Percentiles rank a stretch among this genome's conserved stretches.
These are phyloP conservation scores for Geoglossum cookeanum DNA, from an alignment of 2,329 filamentous ascomycete species.

Conservation along the genomic window DNA sequence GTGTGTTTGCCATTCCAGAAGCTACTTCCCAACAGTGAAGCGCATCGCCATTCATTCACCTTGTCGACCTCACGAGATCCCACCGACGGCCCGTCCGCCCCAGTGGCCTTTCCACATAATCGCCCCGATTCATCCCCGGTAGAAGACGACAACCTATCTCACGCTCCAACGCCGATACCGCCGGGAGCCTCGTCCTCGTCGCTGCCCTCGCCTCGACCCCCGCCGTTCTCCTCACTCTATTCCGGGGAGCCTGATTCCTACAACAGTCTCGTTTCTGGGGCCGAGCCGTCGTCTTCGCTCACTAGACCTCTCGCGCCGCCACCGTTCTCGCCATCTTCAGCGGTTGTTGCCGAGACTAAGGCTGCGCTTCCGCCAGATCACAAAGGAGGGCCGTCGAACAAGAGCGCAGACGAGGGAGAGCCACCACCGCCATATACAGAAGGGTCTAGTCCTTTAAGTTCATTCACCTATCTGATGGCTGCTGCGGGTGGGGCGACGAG, in stretches of 20 bases:
- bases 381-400: slow-evolving; percentile 56
- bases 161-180: slow-evolving; percentile 11
- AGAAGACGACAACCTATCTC: slow-evolving; percentile 10
- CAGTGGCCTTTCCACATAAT: slow-evolving; percentile 17
- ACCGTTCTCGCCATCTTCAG: slow-evolving; percentile 26
- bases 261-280: slow-evolving; percentile 14
- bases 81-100: slow-evolving; percentile 25
- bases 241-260: slow-evolving; percentile 18
- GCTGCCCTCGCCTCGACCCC: slow-evolving; percentile 34
- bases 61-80: slow-evolving; percentile 25
- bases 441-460: slow-evolving; percentile 76
- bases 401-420: slow-evolving; percentile 62
- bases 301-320: slow-evolving; percentile 32
- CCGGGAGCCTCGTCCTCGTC: slow-evolving; percentile 19
- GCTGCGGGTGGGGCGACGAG: slow-evolving; percentile 90
- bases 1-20: not conserved
- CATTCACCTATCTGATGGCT: slow-evolving; percentile 95
- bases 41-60: slow-evolving; percentile 13
- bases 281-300: slow-evolving; percentile 16
- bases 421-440: slow-evolving; percentile 93
- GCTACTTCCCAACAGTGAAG: not conserved
- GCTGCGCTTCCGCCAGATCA: slow-evolving; percentile 63
- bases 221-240: slow-evolving; percentile 45
- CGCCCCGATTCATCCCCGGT: slow-evolving; percentile 15
- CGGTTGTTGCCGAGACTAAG: slow-evolving; percentile 54